Percentiles rank a stretch among this genome's conserved stretches.
Evolutionary conservation across 1,284 basidiomycete species (phyloP).

Genomic region (Malassezia slooffiae): DNA sequence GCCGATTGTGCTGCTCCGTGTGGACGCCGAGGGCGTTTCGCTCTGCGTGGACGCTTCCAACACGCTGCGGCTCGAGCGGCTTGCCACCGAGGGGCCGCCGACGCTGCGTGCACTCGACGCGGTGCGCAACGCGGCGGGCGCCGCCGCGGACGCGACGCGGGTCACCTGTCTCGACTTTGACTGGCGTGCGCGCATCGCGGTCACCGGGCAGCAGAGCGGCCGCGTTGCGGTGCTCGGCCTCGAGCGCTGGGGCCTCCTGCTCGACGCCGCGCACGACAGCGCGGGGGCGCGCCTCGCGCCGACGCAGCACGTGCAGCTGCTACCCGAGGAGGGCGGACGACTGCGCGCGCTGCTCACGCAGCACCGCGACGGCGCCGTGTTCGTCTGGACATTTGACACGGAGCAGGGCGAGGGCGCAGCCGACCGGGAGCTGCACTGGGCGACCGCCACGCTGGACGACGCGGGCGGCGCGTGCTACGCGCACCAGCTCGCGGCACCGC

Average conservation of each 20-base stretch:
- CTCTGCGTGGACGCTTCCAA: constrained; percentile 65
- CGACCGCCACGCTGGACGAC: no score
- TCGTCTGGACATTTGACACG: no score
- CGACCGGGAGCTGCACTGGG: no score
- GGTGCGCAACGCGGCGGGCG: not conserved
- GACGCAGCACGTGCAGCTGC: constrained; percentile 4
- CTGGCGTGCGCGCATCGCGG: constrained; percentile 53
- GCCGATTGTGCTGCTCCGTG: constrained; percentile 66
- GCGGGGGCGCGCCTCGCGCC: not conserved
- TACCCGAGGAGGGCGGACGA: no score
- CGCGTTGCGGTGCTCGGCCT: constrained; percentile 49
- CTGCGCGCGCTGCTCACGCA: constrained; percentile 1
- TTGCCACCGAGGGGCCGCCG: constrained; percentile 1
- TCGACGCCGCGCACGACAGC: not conserved
- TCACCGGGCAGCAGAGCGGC: constrained; percentile 59
- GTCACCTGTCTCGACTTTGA: constrained; percentile 21
- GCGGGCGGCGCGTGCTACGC: no score
- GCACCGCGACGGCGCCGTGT: constrained; percentile 9
- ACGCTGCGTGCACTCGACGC: not conserved
- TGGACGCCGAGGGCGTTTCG: constrained; percentile 58
- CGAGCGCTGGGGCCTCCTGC: not conserved
- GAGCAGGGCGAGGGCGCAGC: no score
- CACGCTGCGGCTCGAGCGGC: constrained; percentile 15
- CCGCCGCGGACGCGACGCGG: constrained; percentile 5
- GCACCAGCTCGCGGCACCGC: no score